Percentiles rank a stretch among this genome's conserved stretches.
Conservation (phyloP, 768 basidiomycete species). For the Boletus vinaceobasis region DNA sequence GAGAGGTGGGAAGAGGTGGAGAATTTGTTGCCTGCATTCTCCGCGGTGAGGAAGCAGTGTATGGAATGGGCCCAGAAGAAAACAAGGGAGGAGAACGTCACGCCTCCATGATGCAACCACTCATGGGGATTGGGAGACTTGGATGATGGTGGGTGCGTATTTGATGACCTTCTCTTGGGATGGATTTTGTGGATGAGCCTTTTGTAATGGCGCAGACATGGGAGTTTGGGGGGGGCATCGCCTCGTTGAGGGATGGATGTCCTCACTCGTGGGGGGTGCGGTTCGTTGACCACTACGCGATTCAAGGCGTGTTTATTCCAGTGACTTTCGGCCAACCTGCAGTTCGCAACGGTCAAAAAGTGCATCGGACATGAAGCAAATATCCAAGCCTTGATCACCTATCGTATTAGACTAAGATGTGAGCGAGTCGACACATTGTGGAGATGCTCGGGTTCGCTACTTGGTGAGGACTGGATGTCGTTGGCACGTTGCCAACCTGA, state of each 20-base stretch:
- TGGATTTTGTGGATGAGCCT: neutral
- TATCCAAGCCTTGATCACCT: neutral
- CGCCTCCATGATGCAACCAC: neutral
- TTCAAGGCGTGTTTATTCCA: neutral
- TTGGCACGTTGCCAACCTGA: neutral
- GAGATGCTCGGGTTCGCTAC: neutral
- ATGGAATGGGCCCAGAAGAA: slow-evolving; percentile 2
- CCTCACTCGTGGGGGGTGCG: neutral
- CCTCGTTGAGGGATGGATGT: neutral
- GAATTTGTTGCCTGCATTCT: slow-evolving; percentile 21
- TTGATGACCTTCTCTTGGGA: too few relatives aligned
- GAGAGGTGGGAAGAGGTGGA: slow-evolving; percentile 25
- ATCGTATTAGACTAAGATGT: neutral
- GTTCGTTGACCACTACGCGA: neutral
- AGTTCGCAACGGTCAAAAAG: neutral
- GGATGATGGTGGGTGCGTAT: neutral
- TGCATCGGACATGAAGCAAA: neutral
- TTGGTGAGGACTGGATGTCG: too few relatives aligned
- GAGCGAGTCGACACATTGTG: neutral
- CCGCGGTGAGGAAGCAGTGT: slow-evolving; percentile 17
- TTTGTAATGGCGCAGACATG: neutral
- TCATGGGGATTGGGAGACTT: neutral
- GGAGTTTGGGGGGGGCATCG: neutral
- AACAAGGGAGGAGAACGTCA: neutral
- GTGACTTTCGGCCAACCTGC: neutral